Evolutionary conservation across 306 rosid genomes (phyloP), one percentile per base, ranked within the genome.

Genomic region (Nissolia schottii): DNA sequence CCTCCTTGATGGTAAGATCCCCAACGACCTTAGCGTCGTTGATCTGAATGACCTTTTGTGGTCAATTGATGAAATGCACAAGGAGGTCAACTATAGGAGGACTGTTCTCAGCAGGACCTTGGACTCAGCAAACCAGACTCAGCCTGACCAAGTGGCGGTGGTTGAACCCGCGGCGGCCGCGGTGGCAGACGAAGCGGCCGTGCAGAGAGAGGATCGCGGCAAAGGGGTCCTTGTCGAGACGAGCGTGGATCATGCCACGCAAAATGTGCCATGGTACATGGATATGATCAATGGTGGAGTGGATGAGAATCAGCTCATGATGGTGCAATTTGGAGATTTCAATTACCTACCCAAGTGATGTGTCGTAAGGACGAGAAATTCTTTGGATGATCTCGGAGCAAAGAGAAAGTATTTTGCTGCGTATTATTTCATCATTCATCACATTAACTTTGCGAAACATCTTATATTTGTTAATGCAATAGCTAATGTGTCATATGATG

Each of bases 21-120:
- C 35, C 4, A 53, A 53, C 15, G 37, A 23, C 1, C 40, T 53
- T 51, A 69, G 27, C 4, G 35, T 35, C 38, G 10, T 53, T 1
- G 64, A 69, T 54, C 34, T 69, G 6, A 71, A 40, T 48, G 76
- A 71, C 56, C 14, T 71, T 16, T 41, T 31, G 2, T 71, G 67
- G 66, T 9, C 56, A 1, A 46, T 71, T 8, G 29, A n/a, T 18
- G 56, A 56, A n/a, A 71, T 38, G 9, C 13, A 25, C 31, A 56
- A 56, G 55, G 43, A 71, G 0, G 9, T 56, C 4, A 23, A 37
- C 5, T 5, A 37, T 2, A 37, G 66, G 67, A 18, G 40, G 6
- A 63, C 5, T 15, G 7, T 5, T 8, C 25, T 70, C 5, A 20
- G 24, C 18, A 54, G 23, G 64, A 54, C 10, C 43, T 1, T 37